These are phyloP conservation scores for Claviceps sorghi DNA, from an alignment of 2,329 filamentous ascomycete species.

Conservation along the genomic window DNA sequence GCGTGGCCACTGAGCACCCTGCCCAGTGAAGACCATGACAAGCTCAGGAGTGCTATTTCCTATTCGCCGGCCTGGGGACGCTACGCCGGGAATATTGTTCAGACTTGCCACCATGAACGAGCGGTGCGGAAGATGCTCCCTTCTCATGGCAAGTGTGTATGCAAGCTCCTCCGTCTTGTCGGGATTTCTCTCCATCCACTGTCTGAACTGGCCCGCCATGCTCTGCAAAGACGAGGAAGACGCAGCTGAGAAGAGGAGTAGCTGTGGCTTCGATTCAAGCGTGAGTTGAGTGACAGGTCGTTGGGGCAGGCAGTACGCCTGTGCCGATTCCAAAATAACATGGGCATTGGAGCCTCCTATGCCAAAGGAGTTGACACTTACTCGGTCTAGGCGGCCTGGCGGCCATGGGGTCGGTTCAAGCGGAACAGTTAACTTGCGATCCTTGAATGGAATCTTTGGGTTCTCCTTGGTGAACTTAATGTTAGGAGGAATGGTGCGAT, in stretches of 20 bases:
- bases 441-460: conserved; percentile 7
- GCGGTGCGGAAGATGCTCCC: too few relatives aligned
- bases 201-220: too few relatives aligned
- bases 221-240: background rate
- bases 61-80: background rate
- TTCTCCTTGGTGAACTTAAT: conserved; percentile 12
- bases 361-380: conserved; percentile 22
- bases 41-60: conserved; percentile 1
- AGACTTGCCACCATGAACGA: too few relatives aligned
- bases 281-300: too few relatives aligned
- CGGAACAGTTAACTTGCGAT: too few relatives aligned
- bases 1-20: conserved; percentile 18
- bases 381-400: conserved; percentile 6
- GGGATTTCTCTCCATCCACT: too few relatives aligned
- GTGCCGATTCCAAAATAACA: conserved; percentile 12
- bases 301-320: too few relatives aligned
- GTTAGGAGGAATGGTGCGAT: conserved; percentile 11
- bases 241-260: background rate
- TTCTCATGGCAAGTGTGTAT: too few relatives aligned
- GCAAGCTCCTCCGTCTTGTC: too few relatives aligned
- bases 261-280: too few relatives aligned
- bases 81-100: too few relatives aligned
- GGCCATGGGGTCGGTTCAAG: too few relatives aligned
- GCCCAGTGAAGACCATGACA: conserved; percentile 19
- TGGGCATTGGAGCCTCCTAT: conserved; percentile 24